Evolutionary conservation across 2,329 filamentous ascomycete species (phyloP).

Genomic region (Arthrobotrys sinensis): DNA sequence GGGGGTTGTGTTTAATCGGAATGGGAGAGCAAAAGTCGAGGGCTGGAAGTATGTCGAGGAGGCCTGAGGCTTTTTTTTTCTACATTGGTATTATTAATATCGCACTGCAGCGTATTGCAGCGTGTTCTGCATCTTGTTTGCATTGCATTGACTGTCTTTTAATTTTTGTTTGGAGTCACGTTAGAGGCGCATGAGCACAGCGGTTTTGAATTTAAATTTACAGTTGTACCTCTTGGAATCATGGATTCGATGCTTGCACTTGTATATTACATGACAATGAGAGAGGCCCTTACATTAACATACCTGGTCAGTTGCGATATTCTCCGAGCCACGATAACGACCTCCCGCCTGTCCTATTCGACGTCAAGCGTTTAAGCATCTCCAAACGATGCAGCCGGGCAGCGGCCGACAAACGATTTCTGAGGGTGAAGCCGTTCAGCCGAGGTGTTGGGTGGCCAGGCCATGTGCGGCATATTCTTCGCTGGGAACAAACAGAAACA

Average conservation of each 20-base stretch:
- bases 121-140: constrained; percentile 12
- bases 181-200: constrained; percentile 12
- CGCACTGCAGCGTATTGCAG: constrained; percentile 36
- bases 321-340: constrained; percentile 54
- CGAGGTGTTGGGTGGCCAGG: constrained; percentile 46
- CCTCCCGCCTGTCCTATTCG: constrained; percentile 41
- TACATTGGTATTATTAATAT: constrained; percentile 22
- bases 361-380: constrained; percentile 32
- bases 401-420: constrained; percentile 52
- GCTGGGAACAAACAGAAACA: constrained; percentile 1
- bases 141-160: constrained; percentile 1
- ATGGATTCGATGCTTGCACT: constrained; percentile 12
- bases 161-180: constrained; percentile 13
- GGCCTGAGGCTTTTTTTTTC: constrained; percentile 25
- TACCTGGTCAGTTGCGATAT: constrained; percentile 45
- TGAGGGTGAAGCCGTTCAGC: constrained; percentile 53
- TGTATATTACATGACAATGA: constrained; percentile 14
- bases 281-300: background rate
- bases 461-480: constrained; percentile 31
- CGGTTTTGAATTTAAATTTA: constrained; percentile 4
- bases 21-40: constrained; percentile 43
- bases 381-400: constrained; percentile 33
- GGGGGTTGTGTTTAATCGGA: constrained; percentile 53
- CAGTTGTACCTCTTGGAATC: background rate
- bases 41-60: constrained; percentile 54